phyloP scores from a whole-genome alignment of 78 protist species.

The Polysphondylium violaceum region DNA sequence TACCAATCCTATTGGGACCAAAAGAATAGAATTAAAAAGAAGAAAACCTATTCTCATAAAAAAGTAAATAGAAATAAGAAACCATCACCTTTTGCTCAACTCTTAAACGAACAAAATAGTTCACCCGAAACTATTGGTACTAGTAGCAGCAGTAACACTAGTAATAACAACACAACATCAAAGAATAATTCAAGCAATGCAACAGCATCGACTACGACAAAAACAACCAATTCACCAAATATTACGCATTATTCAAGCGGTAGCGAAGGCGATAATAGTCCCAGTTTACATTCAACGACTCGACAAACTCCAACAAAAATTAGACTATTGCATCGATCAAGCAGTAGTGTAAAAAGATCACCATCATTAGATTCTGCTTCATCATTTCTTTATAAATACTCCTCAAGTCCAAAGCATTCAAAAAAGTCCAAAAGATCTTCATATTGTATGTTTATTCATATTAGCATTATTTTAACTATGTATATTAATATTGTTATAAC shows the following conservation, averaged over 20 bases:
- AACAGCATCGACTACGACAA: not conserved
- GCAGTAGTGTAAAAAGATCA: not conserved
- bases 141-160: not conserved
- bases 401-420: not conserved
- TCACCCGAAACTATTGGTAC: not conserved
- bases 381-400: too few relatives aligned
- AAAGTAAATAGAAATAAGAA: not conserved
- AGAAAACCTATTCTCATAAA: too few relatives aligned
- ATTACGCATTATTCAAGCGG: too few relatives aligned
- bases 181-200: not conserved
- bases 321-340: not conserved
- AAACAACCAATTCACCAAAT: too few relatives aligned
- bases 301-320: too few relatives aligned
- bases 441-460: too few relatives aligned
- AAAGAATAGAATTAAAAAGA: conserved; percentile 51
- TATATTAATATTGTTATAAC: not conserved
- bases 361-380: not conserved
- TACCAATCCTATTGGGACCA: conserved; percentile 51
- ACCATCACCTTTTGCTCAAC: conserved; percentile 57
- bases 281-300: not conserved
- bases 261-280: too few relatives aligned
- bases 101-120: not conserved
- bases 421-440: not conserved
- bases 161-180: not conserved
- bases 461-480: too few relatives aligned